These are phyloP conservation scores for Salvia hispanica DNA, from an alignment of 257 asterid genomes.

Conservation along the genomic window DNA sequence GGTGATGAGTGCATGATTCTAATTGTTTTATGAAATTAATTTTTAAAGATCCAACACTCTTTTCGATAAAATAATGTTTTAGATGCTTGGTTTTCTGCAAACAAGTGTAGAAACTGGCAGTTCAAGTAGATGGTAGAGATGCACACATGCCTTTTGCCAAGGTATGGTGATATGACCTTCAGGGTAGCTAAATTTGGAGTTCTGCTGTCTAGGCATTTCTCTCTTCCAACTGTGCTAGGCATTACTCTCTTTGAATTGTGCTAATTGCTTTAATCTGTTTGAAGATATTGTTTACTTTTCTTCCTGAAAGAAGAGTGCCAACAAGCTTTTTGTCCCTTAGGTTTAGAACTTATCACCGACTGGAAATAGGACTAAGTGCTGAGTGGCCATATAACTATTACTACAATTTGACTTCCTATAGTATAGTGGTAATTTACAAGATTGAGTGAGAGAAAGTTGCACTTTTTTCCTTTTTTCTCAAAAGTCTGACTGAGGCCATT, in stretches of 20 bases:
- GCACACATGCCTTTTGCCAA: neutral
- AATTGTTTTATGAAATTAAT: slow-evolving; percentile 18
- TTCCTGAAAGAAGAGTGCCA: slow-evolving; percentile 9
- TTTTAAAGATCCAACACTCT: neutral
- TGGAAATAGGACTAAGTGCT: slow-evolving; percentile 11
- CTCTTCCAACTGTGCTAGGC: too few species aligned
- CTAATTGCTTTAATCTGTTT: neutral
- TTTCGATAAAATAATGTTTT: slow-evolving; percentile 12
- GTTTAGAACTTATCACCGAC: neutral
- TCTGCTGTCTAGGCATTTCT: neutral
- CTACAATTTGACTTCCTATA: slow-evolving; percentile 4
- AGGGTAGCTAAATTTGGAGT: slow-evolving; percentile 7
- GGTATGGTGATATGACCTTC: slow-evolving; percentile 5
- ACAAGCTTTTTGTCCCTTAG: slow-evolving; percentile 7
- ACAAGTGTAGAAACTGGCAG: slow-evolving; percentile 17
- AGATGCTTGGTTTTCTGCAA: slow-evolving; percentile 12
- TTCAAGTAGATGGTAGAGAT: slow-evolving; percentile 12
- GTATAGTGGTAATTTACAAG: neutral
- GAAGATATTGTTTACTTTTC: neutral
- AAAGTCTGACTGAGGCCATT: slow-evolving; percentile 1
- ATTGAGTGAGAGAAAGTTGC: neutral
- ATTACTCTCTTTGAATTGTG: neutral
- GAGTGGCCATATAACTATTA: slow-evolving; percentile 5
- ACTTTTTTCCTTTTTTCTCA: neutral
- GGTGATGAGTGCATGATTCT: neutral